phyloP scores from a whole-genome alignment of 1,139 yeast genomes.

The Diutina scorzettiae region DNA sequence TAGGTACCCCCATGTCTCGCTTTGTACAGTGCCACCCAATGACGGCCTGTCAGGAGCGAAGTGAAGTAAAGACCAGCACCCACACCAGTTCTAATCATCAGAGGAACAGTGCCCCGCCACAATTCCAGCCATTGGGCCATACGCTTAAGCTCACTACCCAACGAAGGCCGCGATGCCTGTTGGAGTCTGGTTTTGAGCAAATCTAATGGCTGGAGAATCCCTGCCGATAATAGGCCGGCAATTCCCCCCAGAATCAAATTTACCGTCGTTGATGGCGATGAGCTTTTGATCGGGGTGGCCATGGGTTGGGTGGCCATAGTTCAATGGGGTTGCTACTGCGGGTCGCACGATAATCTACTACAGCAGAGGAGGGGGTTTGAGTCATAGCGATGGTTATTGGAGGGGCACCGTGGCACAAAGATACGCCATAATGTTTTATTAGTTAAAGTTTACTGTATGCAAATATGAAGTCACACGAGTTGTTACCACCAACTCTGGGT shows the following conservation, averaged over 20 bases:
- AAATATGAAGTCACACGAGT: too few species aligned
- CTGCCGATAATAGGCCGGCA: slow-evolving; percentile 80
- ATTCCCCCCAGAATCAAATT: slow-evolving; percentile 76
- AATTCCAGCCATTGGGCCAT: slow-evolving; percentile 40
- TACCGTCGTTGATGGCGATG: slow-evolving; percentile 7
- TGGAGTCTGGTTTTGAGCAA: slow-evolving; percentile 82
- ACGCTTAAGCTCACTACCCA: slow-evolving; percentile 32
- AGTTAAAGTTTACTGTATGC: too few species aligned
- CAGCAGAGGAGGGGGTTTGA: too few species aligned
- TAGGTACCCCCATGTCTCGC: background rate
- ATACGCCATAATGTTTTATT: too few species aligned
- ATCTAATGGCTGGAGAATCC: slow-evolving; percentile 81
- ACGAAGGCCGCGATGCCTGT: slow-evolving; percentile 32
- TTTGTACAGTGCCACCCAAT: slow-evolving; percentile 31
- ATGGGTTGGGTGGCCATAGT: background rate
- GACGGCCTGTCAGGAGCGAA: slow-evolving; percentile 50
- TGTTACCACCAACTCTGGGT: slow-evolving; percentile 19
- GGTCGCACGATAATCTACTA: slow-evolving; percentile 1
- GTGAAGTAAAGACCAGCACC: slow-evolving; percentile 86
- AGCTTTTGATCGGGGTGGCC: background rate
- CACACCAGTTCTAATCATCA: slow-evolving; percentile 77
- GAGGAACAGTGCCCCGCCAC: slow-evolving; percentile 93
- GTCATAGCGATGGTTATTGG: too few species aligned
- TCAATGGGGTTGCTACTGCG: background rate
- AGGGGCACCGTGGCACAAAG: too few species aligned